Conservation (phyloP, 192 early-diverging fungal genomes). For the Podila verticillata region DNA sequence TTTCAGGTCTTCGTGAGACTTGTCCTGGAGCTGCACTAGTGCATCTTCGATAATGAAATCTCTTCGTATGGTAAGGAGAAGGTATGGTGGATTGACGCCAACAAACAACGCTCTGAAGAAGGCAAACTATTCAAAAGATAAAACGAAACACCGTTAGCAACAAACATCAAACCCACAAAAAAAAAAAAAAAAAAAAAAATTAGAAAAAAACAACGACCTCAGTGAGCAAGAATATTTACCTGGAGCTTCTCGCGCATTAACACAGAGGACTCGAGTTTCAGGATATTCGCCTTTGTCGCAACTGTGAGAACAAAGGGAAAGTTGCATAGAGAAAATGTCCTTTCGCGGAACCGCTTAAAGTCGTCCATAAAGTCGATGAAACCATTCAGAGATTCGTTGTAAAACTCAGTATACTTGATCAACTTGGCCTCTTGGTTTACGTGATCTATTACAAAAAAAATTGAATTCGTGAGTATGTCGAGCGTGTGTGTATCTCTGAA, state of each 20-base stretch:
- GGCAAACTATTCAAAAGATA: slow-evolving; percentile 57
- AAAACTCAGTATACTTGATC: slow-evolving; percentile 71
- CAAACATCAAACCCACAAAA: background rate
- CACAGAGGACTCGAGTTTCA: slow-evolving; percentile 77
- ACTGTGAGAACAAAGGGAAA: slow-evolving; percentile 80
- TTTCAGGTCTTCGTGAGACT: slow-evolving; percentile 85
- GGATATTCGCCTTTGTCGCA: slow-evolving; percentile 76
- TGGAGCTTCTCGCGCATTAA: slow-evolving; percentile 76
- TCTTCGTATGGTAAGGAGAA: slow-evolving; percentile 75
- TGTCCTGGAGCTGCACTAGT: slow-evolving; percentile 71
- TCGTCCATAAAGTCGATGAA: slow-evolving; percentile 82
- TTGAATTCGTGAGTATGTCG: background rate
- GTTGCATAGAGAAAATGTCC: slow-evolving; percentile 76
- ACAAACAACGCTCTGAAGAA: slow-evolving; percentile 83
- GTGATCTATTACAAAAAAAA: slow-evolving; percentile 54
- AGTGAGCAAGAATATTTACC: background rate
- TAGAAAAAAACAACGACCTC: background rate
- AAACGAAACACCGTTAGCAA: too few relatives aligned
- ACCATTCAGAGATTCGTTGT: slow-evolving; percentile 76
- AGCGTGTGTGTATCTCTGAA: too few relatives aligned
- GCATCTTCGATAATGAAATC: slow-evolving; percentile 77
- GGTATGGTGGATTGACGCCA: slow-evolving; percentile 79
- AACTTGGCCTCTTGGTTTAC: slow-evolving; percentile 67
- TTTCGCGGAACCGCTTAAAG: slow-evolving; percentile 73
- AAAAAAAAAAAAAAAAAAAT: background rate